Evolutionary conservation across 306 rosid species (phyloP), one percentile per base, ranked within the genome.

Genomic region (Cicer bijugum): DNA sequence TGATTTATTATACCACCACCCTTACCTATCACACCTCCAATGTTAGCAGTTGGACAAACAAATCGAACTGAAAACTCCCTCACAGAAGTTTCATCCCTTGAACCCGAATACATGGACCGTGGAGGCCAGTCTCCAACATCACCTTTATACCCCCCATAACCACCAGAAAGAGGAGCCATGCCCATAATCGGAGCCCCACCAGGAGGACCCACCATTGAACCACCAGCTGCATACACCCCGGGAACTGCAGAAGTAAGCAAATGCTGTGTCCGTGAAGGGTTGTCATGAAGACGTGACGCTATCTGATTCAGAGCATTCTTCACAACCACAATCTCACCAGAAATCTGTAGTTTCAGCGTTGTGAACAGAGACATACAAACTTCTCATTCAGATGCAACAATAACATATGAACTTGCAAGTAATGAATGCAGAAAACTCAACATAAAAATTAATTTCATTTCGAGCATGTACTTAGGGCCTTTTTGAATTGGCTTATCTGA

Each of bases 21-120:
- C 84, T 94, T 94, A 47, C 98, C 98, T 75, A 94, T 94, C 74
- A 94, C 98, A 7, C 97, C 95, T 38, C 98, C 98, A 82, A 91
- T 88, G 75, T 91, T 94, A 8, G 81, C 91, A 62, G 85, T 94
- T 4, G 96, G 97, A 78, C 98, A 94, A 80, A 94, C 82, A 75
- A 94, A 67, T 28, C 90, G 89, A 58, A 88, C 80, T 53, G 96
- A 83, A 71, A 94, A 94, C 35, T 94, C 98, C 78, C 86, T 94
- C 42, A 88, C 76, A 67, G 95, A 84, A 9, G 74, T 76, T 69
- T 94, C 98, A 81, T 91, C 98, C 80, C 97, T 89, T 4, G 96
- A 88, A 74, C 92, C 94, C 0, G 98, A 85, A 82, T 94, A 94
- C 83, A 94, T 16, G 20, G 96, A 84, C 68, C 96, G 87, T 19